Evolutionary conservation across 805 yeast genomes (phyloP), one percentile per base, ranked within the genome.

Genomic region (Myxozyma monticola): DNA sequence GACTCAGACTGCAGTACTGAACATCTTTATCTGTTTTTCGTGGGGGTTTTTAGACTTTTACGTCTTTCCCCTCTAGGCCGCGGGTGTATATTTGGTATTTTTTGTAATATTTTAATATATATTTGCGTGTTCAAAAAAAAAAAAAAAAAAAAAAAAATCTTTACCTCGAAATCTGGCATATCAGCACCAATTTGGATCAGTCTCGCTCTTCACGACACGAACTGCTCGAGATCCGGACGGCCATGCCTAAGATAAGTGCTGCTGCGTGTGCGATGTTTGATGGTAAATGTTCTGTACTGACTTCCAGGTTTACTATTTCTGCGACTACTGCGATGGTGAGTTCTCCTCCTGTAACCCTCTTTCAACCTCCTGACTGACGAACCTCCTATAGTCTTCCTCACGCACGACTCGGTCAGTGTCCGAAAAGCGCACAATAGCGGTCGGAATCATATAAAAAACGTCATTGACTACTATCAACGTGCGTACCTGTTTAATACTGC

Each of bases 351-450:
- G 12, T 36, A 10, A 17, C 12, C 26, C 7, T 30, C n/a, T n/a
- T n/a, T n/a, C n/a, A n/a, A n/a, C n/a, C n/a, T 15, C 5, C 6
- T 25, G n/a, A 12, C n/a, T 18, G 22, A 20, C 42, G 25, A 17
- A n/a, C 26, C 8, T 18, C 12, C 21, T 21, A 15, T 50, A 69
- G 76, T 88, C 17, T 84, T 84, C 61, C 71, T 89, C 50, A 88
- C 96, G 1, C 96, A 88, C 65, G 96, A 88, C 67, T 84, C 93
- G n/a, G 72, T 80, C 60, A 84, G 93, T 69, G 96, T 88, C 47
- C 70, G 96, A 20, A 83, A 84, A 62, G 81, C 88, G 36, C 96
- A 88, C 67, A 66, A 85, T 36, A 71, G 76, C 34, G 96, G 96
- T 8, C 80, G 78, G 60, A 83, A 85, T 66, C 96, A 88, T 67